phyloP scores from a whole-genome alignment of 2,329 filamentous ascomycete genomes.

The Exophiala viscosa region DNA sequence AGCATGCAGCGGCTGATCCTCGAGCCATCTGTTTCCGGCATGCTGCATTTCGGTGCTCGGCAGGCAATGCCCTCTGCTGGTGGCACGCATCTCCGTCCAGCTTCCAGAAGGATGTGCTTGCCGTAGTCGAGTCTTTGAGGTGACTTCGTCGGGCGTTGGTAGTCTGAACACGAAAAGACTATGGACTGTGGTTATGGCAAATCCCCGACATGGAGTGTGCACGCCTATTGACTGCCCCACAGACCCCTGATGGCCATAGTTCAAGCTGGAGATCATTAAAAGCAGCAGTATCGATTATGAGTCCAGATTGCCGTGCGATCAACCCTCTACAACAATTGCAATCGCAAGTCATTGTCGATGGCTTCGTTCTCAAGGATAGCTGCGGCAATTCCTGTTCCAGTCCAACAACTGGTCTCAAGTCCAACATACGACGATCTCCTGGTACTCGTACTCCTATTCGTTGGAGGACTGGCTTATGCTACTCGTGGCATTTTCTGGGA shows the following conservation, averaged over 20 bases:
- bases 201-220: no score
- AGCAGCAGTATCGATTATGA: no score
- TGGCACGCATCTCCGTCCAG: not conserved
- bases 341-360: not conserved
- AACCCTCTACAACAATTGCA: not conserved
- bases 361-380: not conserved
- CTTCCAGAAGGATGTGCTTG: not conserved
- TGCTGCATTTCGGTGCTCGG: not conserved
- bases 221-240: no score
- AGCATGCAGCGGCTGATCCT: not conserved
- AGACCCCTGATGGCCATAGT: not conserved
- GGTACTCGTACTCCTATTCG: constrained; percentile 36
- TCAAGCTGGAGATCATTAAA: not conserved
- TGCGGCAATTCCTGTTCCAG: not conserved
- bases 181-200: not conserved
- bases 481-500: constrained; percentile 47
- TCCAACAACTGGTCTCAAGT: not conserved
- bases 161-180: not conserved
- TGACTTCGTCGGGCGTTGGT: not conserved
- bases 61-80: not conserved
- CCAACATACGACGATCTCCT: constrained; percentile 43
- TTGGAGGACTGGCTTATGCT: constrained; percentile 40
- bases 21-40: not conserved
- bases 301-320: not conserved
- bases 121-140: not conserved